A percentile compares a stretch with the other conserved stretches of the same genome.
phyloP scores from a whole-genome alignment of 331 rosid species.

The Stylosanthes scabra region DNA sequence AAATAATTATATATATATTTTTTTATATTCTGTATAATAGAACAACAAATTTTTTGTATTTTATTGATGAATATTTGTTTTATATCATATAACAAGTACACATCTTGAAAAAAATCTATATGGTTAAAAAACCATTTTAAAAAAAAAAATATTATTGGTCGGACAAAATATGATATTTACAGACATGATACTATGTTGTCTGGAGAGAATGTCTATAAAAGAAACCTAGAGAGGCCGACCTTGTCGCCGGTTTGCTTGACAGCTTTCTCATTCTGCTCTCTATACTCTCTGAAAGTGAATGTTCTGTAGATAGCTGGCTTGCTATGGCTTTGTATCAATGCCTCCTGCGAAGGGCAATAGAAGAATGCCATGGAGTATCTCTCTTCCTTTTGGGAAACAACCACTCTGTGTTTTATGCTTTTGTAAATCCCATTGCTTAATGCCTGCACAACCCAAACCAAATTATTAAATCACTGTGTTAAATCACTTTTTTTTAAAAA shows the following conservation, averaged over 20 bases:
- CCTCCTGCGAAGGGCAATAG: slow-evolving; percentile 65
- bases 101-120: too few relatives aligned
- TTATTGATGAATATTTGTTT: too few relatives aligned
- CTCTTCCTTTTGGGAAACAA: slow-evolving; percentile 51
- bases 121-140: too few relatives aligned
- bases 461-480: too few relatives aligned
- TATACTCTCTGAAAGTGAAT: slow-evolving; percentile 67
- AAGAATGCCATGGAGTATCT: slow-evolving; percentile 82
- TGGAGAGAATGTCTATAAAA: slow-evolving; percentile 14
- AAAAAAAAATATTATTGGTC: too few relatives aligned
- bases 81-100: too few relatives aligned
- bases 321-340: slow-evolving; percentile 49
- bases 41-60: too few relatives aligned
- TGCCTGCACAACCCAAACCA: slow-evolving; percentile 51
- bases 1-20: too few relatives aligned
- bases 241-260: slow-evolving; percentile 69
- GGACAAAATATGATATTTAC: too few relatives aligned
- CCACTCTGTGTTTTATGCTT: slow-evolving; percentile 73
- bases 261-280: slow-evolving; percentile 59
- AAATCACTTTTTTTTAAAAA: too few relatives aligned
- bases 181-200: too few relatives aligned
- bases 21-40: too few relatives aligned
- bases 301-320: slow-evolving; percentile 53
- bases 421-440: slow-evolving; percentile 75
- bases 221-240: slow-evolving; percentile 80